phyloP scores from a whole-genome alignment of 768 basidiomycete genomes.

The Gloeophyllum trabeum region DNA sequence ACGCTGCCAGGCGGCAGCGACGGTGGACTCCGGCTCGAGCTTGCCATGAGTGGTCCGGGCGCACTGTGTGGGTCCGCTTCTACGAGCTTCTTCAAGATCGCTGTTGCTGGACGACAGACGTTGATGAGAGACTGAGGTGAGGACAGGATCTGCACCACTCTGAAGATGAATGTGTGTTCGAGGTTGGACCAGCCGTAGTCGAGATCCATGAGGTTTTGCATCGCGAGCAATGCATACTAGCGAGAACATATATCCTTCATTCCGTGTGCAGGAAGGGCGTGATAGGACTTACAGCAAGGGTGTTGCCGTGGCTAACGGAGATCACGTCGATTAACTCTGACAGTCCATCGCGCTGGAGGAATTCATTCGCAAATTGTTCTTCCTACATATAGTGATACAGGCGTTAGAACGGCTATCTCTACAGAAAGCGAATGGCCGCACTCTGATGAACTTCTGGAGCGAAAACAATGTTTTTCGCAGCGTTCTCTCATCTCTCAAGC shows the following conservation, averaged over 20 bases:
- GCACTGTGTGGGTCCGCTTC: slow-evolving; percentile 72
- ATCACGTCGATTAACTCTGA: slow-evolving; percentile 63
- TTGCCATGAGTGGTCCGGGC: slow-evolving; percentile 43
- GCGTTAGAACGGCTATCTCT: not conserved
- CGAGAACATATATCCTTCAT: too few species aligned
- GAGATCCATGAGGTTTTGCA: slow-evolving; percentile 84
- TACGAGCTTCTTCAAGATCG: slow-evolving; percentile 81
- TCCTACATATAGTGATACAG: slow-evolving; percentile 46
- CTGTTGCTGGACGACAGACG: slow-evolving; percentile 84
- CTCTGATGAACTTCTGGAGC: slow-evolving; percentile 71
- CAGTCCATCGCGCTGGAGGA: slow-evolving; percentile 64
- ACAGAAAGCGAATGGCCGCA: slow-evolving; percentile 17
- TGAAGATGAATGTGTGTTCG: slow-evolving; percentile 59
- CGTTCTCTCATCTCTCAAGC: slow-evolving; percentile 42
- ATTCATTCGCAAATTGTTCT: slow-evolving; percentile 73
- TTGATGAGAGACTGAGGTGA: slow-evolving; percentile 74
- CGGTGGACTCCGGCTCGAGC: slow-evolving; percentile 49
- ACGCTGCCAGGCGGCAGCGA: slow-evolving; percentile 54
- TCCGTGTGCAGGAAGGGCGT: not conserved
- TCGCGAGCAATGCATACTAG: slow-evolving; percentile 75
- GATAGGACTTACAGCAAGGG: slow-evolving; percentile 53
- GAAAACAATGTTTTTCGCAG: slow-evolving; percentile 64
- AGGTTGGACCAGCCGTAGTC: slow-evolving; percentile 77
- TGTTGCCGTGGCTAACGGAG: slow-evolving; percentile 61
- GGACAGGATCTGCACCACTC: slow-evolving; percentile 69